These are phyloP conservation scores for Gaertneriomyces sp. DNA, from an alignment of 192 early-diverging fungal species.

Conservation along the genomic window DNA sequence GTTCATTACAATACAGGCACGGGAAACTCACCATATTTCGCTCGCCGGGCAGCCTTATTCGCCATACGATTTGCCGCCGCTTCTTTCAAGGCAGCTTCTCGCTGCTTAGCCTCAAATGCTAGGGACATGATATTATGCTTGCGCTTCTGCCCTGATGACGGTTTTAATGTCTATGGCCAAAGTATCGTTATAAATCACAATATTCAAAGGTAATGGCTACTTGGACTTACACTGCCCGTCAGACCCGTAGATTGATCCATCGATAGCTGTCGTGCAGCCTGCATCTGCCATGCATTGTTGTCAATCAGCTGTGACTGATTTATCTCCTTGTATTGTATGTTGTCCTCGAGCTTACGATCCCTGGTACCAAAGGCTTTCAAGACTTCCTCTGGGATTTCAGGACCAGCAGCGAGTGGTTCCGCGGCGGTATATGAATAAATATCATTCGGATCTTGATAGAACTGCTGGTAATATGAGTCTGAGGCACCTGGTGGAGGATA, in stretches of 20 bases:
- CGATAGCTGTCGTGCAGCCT: background rate
- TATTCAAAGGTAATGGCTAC: background rate
- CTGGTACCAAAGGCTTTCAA: background rate
- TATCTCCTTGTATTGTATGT: conserved; percentile 9
- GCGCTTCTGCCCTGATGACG: conserved; percentile 5
- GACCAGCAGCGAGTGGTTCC: background rate
- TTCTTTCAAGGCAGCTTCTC: conserved; percentile 9
- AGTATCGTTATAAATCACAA: background rate
- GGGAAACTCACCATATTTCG: conserved; percentile 60
- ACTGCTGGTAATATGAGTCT: background rate
- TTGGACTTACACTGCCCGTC: background rate
- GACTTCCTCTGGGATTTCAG: background rate
- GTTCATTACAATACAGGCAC: conserved; percentile 63
- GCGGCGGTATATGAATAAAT: background rate
- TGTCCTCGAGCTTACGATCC: background rate
- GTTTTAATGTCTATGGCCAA: background rate
- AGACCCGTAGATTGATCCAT: background rate
- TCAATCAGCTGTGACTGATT: conserved; percentile 10
- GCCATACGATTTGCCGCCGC: conserved; percentile 11
- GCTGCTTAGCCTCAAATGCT: conserved; percentile 18
- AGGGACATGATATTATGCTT: conserved; percentile 31
- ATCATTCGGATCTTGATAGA: background rate
- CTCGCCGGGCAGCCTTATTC: conserved; percentile 2
- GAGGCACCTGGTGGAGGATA: conserved; percentile 2
- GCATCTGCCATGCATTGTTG: background rate